These are phyloP conservation scores for Aspergillus ochraceoroseus DNA, from an alignment of 2,329 filamentous ascomycete genomes.

Conservation along the genomic window DNA sequence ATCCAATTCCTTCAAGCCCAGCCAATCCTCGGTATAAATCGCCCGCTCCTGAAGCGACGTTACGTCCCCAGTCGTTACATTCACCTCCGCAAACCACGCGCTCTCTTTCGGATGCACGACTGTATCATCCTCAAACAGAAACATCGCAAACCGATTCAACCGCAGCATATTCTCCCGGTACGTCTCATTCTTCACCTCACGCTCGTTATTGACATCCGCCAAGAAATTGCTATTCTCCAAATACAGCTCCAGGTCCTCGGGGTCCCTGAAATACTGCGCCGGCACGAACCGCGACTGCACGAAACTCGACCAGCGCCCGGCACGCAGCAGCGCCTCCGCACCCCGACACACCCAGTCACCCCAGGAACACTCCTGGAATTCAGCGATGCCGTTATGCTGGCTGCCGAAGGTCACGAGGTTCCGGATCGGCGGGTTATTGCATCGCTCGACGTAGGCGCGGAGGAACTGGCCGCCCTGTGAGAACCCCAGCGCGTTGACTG, in stretches of 20 bases:
- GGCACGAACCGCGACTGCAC: conserved; percentile 80
- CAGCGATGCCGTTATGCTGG: conserved; percentile 85
- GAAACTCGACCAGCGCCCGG: conserved; percentile 72
- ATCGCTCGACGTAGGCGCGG: conserved; percentile 83
- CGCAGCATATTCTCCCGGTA: conserved; percentile 67
- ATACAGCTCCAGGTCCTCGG: conserved; percentile 64
- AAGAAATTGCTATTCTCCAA: conserved; percentile 79
- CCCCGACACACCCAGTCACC: conserved; percentile 76
- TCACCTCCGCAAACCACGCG: conserved; percentile 84
- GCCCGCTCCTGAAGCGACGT: conserved; percentile 63
- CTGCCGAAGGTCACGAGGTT: conserved; percentile 83
- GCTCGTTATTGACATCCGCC: conserved; percentile 95
- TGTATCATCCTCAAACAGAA: conserved; percentile 78
- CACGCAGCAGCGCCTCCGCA: conserved; percentile 70
- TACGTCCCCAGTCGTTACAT: conserved; percentile 58
- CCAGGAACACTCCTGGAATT: conserved; percentile 67
- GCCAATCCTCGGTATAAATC: conserved; percentile 88
- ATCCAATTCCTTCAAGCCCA: conserved; percentile 76
- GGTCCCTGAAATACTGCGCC: conserved; percentile 88
- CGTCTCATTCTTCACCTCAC: conserved; percentile 62
- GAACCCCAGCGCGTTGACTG: conserved; percentile 87
- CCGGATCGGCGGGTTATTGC: conserved; percentile 68
- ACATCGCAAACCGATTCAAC: conserved; percentile 79
- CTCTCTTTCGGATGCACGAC: conserved; percentile 87
- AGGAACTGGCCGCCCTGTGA: conserved; percentile 95